Evolutionary conservation across 108 stramenopile species (phyloP).

Genomic region (Chaetoceros muelleri): DNA sequence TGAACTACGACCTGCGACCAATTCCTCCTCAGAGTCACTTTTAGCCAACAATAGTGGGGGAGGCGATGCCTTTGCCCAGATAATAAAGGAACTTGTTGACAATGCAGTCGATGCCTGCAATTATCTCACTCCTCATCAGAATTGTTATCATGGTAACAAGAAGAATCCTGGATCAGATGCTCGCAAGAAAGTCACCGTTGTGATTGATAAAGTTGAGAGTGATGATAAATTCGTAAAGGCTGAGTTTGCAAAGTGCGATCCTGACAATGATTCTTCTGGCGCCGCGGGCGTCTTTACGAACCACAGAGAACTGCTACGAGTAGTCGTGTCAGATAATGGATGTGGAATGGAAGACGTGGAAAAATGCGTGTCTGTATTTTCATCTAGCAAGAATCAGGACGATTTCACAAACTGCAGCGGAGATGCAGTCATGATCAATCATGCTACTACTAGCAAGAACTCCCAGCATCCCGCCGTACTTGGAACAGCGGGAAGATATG

Average conservation of each 20-base stretch:
- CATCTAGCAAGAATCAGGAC: slow-evolving; percentile 41
- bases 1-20: no score
- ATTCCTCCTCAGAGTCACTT: no score
- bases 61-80: slow-evolving; percentile 77
- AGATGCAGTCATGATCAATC: no score
- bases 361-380: slow-evolving; percentile 67
- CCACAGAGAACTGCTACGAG: slow-evolving; percentile 28
- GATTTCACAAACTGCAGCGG: no score
- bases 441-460: no score
- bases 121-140: background rate
- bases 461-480: background rate
- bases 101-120: slow-evolving; percentile 81
- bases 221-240: slow-evolving; percentile 6
- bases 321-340: slow-evolving; percentile 73
- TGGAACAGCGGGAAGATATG: slow-evolving; percentile 48
- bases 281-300: background rate
- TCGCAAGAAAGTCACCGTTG: slow-evolving; percentile 31
- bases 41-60: slow-evolving; percentile 9
- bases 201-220: slow-evolving; percentile 13
- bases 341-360: slow-evolving; percentile 75
- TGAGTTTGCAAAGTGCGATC: background rate
- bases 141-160: slow-evolving; percentile 4
- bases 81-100: slow-evolving; percentile 83
- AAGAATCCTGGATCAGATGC: background rate
- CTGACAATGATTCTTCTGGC: slow-evolving; percentile 5